Evolutionary conservation across 495 filamentous ascomycete genomes (phyloP).

Genomic region (Penicillium diatomitis): DNA sequence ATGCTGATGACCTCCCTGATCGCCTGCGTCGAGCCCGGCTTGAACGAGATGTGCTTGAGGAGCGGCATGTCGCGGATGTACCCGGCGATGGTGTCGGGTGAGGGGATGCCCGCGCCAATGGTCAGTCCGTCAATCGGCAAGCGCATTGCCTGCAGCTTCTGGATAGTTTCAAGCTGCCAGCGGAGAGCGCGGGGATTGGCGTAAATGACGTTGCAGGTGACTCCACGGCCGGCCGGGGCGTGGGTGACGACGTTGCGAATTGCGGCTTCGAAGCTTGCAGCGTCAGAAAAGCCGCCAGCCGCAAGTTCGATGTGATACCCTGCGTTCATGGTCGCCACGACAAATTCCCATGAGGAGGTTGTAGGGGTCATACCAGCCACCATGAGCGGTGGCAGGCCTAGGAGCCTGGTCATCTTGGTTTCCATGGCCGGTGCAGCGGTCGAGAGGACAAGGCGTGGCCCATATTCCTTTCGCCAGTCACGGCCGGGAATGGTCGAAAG

Average conservation of each 20-base stretch:
- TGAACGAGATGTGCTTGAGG: slow-evolving; percentile 90
- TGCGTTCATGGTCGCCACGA: slow-evolving; percentile 27
- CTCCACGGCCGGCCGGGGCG: slow-evolving; percentile 24
- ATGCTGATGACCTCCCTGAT: slow-evolving; percentile 90
- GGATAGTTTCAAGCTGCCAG: slow-evolving; percentile 28
- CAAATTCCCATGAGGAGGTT: slow-evolving; percentile 30
- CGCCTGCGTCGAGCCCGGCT: slow-evolving; percentile 81
- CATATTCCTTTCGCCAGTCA: slow-evolving; percentile 15
- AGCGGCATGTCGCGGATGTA: slow-evolving; percentile 83
- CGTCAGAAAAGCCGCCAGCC: slow-evolving; percentile 25
- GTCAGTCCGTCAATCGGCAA: slow-evolving; percentile 43
- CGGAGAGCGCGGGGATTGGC: slow-evolving; percentile 24
- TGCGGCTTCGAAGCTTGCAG: slow-evolving; percentile 17
- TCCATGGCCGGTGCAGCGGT: slow-evolving; percentile 12
- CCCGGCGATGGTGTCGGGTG: slow-evolving; percentile 86
- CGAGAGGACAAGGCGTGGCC: slow-evolving; percentile 12
- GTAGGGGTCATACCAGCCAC: slow-evolving; percentile 40
- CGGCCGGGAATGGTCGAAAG: no score
- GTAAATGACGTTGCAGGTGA: slow-evolving; percentile 34
- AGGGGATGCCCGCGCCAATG: slow-evolving; percentile 89
- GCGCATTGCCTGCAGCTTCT: slow-evolving; percentile 9
- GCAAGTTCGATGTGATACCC: slow-evolving; percentile 35
- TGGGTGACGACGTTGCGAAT: slow-evolving; percentile 17
- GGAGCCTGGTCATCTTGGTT: slow-evolving; percentile 26
- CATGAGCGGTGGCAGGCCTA: slow-evolving; percentile 30